Evolutionary conservation across 2,329 filamentous ascomycete species (phyloP).

Genomic region (Penicillium sp.): DNA sequence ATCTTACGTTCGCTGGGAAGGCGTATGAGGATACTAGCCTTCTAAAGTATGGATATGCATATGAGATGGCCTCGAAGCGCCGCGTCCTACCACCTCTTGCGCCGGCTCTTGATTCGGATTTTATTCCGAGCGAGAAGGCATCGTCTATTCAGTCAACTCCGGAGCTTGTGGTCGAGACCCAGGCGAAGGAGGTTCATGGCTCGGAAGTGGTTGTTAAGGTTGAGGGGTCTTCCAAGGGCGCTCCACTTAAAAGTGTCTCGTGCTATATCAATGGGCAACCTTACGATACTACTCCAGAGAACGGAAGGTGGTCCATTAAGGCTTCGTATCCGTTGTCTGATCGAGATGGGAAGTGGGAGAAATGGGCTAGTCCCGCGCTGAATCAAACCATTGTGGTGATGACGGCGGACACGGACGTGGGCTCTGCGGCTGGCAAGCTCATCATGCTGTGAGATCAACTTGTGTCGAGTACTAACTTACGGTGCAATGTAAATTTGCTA

Average conservation of each 20-base stretch:
- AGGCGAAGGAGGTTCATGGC: constrained; percentile 9
- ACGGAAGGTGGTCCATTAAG: constrained; percentile 15
- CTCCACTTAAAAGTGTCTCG: constrained; percentile 6
- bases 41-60: constrained; percentile 29
- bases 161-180: constrained; percentile 8
- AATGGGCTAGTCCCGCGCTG: constrained; percentile 27
- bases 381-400: constrained; percentile 26
- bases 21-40: constrained; percentile 46
- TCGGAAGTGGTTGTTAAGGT: constrained; percentile 9
- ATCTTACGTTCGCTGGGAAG: constrained; percentile 52
- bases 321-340: constrained; percentile 22
- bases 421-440: constrained; percentile 19
- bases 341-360: constrained; percentile 25
- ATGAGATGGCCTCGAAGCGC: constrained; percentile 21
- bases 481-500: background rate
- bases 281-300: constrained; percentile 13
- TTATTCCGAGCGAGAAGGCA: background rate
- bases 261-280: constrained; percentile 26
- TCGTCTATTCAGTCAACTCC: background rate
- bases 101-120: constrained; percentile 26
- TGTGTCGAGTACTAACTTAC: background rate
- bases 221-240: constrained; percentile 10
- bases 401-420: constrained; percentile 11
- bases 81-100: constrained; percentile 20
- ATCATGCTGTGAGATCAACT: constrained; percentile 18